phyloP scores from a whole-genome alignment of 352 stramenopile species.

The Pythium guiyangense region DNA sequence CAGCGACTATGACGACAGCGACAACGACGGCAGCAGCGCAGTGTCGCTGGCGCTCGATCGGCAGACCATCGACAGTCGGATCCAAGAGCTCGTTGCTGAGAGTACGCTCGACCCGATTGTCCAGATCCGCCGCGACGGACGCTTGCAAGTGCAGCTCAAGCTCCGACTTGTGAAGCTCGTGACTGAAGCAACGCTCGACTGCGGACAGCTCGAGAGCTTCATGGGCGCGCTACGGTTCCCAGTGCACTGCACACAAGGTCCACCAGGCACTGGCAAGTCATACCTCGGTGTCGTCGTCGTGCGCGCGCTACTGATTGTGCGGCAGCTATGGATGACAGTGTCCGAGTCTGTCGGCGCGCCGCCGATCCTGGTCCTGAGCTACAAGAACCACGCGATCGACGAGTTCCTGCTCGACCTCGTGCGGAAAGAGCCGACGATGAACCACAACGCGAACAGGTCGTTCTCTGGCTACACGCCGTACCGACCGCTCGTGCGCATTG shows the following conservation, averaged over 20 bases:
- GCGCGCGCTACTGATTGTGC: constrained; percentile 69
- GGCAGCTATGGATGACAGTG: constrained; percentile 67
- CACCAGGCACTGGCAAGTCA: constrained; percentile 86
- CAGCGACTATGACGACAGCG: constrained; percentile 8
- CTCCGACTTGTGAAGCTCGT: constrained; percentile 37
- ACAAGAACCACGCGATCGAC: constrained; percentile 89
- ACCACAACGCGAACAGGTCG: constrained; percentile 13
- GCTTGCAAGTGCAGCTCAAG: constrained; percentile 30
- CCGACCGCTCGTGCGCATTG: constrained; percentile 56
- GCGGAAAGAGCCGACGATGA: constrained; percentile 35
- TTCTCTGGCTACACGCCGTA: constrained; percentile 21
- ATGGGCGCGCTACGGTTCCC: constrained; percentile 62
- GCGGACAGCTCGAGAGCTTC: constrained; percentile 72
- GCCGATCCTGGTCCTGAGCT: constrained; percentile 80
- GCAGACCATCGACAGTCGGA: background rate
- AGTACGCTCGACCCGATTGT: constrained; percentile 72
- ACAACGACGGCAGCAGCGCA: background rate
- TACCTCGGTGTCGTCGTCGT: constrained; percentile 86
- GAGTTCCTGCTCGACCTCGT: constrained; percentile 82
- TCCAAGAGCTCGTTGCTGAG: constrained; percentile 32
- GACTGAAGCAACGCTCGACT: constrained; percentile 49
- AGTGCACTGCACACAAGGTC: constrained; percentile 87
- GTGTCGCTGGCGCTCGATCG: background rate
- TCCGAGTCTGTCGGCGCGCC: constrained; percentile 57
- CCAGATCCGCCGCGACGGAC: constrained; percentile 66